A percentile compares a stretch with the other conserved stretches of the same genome.
Conservation (phyloP, 164 flowering plant species). For the Nymphaea colorata region DNA sequence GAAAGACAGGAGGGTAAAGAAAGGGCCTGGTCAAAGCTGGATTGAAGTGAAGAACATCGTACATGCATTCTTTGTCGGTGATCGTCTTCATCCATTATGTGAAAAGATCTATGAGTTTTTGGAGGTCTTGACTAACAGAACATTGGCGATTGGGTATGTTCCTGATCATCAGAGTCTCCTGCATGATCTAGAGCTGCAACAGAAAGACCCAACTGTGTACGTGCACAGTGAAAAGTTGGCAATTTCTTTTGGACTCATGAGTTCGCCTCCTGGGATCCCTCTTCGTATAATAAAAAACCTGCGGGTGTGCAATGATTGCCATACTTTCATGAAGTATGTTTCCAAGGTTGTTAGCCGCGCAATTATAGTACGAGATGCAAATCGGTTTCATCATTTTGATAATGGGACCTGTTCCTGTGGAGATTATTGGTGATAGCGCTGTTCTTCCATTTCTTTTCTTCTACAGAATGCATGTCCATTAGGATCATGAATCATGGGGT, state of each 20-base stretch:
- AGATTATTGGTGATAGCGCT: conserved; percentile 19
- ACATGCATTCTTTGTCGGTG: conserved; percentile 29
- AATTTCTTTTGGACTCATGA: conserved; percentile 20
- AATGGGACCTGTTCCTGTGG: conserved; percentile 21
- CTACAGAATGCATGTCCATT: too few relatives aligned
- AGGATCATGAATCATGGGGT: too few relatives aligned
- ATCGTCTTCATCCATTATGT: conserved; percentile 18
- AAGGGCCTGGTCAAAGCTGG: conserved; percentile 29
- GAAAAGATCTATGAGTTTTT: conserved; percentile 17
- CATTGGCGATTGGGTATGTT: conserved; percentile 17
- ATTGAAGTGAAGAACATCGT: conserved; percentile 19
- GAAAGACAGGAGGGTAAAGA: conserved; percentile 26
- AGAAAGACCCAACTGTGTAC: conserved; percentile 16
- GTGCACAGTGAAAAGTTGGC: conserved; percentile 28
- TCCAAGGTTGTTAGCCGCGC: conserved; percentile 11
- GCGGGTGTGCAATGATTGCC: conserved; percentile 27
- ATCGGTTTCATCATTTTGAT: conserved; percentile 26
- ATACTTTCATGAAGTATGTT: conserved; percentile 24
- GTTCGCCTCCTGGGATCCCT: conserved; percentile 14
- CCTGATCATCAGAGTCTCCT: conserved; percentile 17
- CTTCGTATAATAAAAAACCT: conserved; percentile 22
- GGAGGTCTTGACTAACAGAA: conserved; percentile 14
- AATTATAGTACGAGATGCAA: conserved; percentile 21
- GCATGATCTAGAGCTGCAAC: conserved; percentile 16
- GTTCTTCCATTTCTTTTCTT: background rate